Evolutionary conservation across 495 filamentous ascomycete genomes (phyloP).

Genomic region (Viridothelium virens): DNA sequence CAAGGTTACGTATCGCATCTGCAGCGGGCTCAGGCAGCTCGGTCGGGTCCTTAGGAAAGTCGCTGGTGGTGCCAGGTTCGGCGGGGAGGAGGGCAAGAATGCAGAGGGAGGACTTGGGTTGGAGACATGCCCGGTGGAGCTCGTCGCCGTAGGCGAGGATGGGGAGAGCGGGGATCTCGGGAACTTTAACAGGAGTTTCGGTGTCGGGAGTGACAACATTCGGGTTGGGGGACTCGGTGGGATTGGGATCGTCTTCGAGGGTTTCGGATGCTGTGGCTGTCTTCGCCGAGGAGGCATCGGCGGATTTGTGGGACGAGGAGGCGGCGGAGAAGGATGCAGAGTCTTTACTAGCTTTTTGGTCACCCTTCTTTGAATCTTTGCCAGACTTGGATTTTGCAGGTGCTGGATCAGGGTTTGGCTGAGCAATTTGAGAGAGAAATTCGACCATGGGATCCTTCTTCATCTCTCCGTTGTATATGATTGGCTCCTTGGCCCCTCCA

Average conservation of each 20-base stretch:
- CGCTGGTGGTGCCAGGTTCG: slow-evolving; percentile 26
- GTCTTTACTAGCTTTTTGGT: slow-evolving; percentile 43
- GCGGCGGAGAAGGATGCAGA: slow-evolving; percentile 39
- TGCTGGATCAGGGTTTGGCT: slow-evolving; percentile 65
- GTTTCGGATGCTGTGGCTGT: slow-evolving; percentile 37
- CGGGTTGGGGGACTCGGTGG: slow-evolving; percentile 44
- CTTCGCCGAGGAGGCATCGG: slow-evolving; percentile 33
- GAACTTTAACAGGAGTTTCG: slow-evolving; percentile 43
- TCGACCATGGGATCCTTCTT: slow-evolving; percentile 75
- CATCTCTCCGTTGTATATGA: slow-evolving; percentile 75
- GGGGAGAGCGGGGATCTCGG: slow-evolving; percentile 42
- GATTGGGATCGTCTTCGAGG: slow-evolving; percentile 37
- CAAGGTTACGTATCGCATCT: slow-evolving; percentile 55
- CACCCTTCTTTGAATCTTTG: slow-evolving; percentile 46
- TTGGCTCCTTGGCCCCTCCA: slow-evolving; percentile 55
- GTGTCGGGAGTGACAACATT: slow-evolving; percentile 37
- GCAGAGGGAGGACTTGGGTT: slow-evolving; percentile 70
- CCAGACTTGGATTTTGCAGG: slow-evolving; percentile 39
- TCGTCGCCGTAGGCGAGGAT: slow-evolving; percentile 47
- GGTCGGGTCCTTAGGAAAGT: slow-evolving; percentile 18
- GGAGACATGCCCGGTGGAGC: slow-evolving; percentile 64
- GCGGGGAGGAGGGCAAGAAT: slow-evolving; percentile 70
- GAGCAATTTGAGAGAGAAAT: slow-evolving; percentile 71
- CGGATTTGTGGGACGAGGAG: slow-evolving; percentile 39
- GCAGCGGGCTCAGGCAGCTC: slow-evolving; percentile 42